These are phyloP conservation scores for Lasiodiplodia theobromae DNA, from an alignment of 2,329 filamentous ascomycete genomes.

Conservation along the genomic window DNA sequence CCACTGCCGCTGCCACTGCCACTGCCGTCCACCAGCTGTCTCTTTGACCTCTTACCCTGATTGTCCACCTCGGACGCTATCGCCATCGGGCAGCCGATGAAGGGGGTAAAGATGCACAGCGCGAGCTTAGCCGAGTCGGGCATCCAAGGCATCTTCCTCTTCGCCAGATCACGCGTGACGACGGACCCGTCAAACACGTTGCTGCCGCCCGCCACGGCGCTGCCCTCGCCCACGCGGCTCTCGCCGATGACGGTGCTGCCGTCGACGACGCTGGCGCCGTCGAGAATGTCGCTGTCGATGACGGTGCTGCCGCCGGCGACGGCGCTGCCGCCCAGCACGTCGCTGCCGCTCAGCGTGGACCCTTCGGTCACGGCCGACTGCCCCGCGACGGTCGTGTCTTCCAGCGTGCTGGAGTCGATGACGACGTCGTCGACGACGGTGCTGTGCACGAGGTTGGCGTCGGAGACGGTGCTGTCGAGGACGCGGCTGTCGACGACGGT, in stretches of 20 bases:
- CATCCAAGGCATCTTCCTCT: too few species aligned
- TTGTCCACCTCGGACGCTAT: too few species aligned
- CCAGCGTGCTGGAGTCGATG: not conserved
- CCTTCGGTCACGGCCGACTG: not conserved
- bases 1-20: too few species aligned
- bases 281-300: not conserved
- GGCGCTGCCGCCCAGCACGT: not conserved
- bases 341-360: not conserved
- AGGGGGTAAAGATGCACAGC: too few species aligned
- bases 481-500: not conserved
- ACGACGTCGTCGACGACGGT: not conserved
- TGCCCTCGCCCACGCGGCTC: not conserved
- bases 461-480: not conserved
- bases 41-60: too few species aligned
- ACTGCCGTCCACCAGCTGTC: too few species aligned
- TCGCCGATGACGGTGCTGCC: not conserved
- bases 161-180: too few species aligned
- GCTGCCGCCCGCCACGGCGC: not conserved
- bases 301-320: not conserved
- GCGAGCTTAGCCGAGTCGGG: not conserved
- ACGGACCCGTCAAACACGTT: not conserved
- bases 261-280: not conserved
- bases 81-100: too few species aligned
- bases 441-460: not conserved
- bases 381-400: not conserved